Evolutionary conservation across 352 stramenopile species (phyloP).

Genomic region (Blastocystis sp.): DNA sequence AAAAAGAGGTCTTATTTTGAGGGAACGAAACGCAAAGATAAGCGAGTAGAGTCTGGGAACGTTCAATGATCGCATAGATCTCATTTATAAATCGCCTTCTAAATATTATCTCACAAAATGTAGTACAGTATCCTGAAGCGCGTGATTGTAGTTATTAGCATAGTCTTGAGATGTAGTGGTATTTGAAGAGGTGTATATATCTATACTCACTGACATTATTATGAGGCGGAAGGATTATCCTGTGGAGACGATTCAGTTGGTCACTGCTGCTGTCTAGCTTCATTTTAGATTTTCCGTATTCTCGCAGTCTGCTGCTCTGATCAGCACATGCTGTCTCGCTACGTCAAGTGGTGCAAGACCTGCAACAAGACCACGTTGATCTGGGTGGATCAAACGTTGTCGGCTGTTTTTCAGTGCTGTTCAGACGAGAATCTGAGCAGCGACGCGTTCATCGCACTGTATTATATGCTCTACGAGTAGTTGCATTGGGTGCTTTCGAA

Average conservation of each 20-base stretch:
- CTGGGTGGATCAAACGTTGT: background rate
- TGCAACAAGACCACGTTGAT: background rate
- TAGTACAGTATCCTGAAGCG: background rate
- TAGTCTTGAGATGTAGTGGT: background rate
- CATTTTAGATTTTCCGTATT: constrained; percentile 22
- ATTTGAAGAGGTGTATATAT: constrained; percentile 44
- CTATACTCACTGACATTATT: background rate
- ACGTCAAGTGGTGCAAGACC: background rate
- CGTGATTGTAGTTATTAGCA: background rate
- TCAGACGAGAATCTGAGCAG: background rate
- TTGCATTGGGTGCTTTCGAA: background rate
- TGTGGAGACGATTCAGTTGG: background rate
- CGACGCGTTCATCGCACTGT: background rate
- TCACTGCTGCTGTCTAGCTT: background rate
- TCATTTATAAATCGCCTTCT: background rate
- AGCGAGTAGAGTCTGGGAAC: background rate
- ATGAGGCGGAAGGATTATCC: constrained; percentile 10
- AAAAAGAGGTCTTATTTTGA: constrained; percentile 3
- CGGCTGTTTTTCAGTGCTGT: constrained; percentile 21
- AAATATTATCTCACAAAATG: background rate
- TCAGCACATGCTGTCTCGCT: background rate
- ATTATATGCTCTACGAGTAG: constrained; percentile 57
- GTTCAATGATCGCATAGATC: background rate
- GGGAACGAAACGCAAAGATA: background rate
- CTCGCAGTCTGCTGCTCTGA: background rate